Evolutionary conservation across 1,284 basidiomycete species (phyloP).

Genomic region (Sporisorium exsertum): DNA sequence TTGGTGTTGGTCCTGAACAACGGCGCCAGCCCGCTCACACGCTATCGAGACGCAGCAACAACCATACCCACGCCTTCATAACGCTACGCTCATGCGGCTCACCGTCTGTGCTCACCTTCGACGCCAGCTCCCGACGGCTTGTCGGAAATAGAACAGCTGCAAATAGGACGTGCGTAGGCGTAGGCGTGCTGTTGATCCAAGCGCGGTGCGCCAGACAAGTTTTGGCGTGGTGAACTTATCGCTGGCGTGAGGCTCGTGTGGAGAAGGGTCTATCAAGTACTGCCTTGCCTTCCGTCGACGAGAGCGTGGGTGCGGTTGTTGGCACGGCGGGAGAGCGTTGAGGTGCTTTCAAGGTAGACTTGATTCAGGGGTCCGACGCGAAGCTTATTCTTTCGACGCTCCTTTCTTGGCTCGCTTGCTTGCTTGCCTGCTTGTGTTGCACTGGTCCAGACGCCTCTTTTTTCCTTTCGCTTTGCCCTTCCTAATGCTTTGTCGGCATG

Average conservation of each 20-base stretch:
- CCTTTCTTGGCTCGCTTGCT: not conserved
- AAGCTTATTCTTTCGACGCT: not conserved
- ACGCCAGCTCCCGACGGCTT: no score
- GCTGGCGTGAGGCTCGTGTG: no score
- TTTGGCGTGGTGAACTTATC: not conserved
- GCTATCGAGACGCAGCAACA: not conserved
- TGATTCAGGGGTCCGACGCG: conserved; percentile 8
- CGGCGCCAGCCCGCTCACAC: not conserved
- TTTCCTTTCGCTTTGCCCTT: no score
- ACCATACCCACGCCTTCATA: not conserved
- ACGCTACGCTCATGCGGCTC: no score
- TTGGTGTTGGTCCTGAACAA: no score
- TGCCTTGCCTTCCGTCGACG: no score
- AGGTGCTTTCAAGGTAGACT: no score
- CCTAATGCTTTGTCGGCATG: not conserved
- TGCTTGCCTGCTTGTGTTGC: not conserved
- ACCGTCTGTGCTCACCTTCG: no score
- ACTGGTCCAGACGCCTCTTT: not conserved
- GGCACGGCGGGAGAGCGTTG: not conserved
- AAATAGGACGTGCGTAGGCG: not conserved
- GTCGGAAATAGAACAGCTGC: not conserved
- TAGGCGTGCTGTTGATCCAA: not conserved
- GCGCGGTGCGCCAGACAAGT: not conserved
- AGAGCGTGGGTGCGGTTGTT: no score
- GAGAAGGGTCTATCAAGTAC: no score